These are phyloP conservation scores for Microdochium bolleyi DNA, from an alignment of 2,329 filamentous ascomycete genomes.

Conservation along the genomic window DNA sequence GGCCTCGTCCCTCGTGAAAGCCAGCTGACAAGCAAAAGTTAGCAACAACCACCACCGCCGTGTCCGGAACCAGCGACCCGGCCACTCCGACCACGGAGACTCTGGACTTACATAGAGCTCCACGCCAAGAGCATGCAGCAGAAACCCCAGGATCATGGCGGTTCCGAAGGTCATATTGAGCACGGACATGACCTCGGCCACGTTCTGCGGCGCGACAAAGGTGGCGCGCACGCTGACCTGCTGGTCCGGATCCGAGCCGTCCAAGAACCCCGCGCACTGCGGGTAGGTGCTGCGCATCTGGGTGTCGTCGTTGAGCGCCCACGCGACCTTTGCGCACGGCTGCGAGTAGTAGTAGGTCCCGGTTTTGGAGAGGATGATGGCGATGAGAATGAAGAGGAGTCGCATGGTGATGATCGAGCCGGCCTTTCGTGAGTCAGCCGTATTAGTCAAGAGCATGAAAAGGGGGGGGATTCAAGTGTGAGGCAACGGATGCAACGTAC, in stretches of 20 bases:
- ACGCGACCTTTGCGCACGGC: conserved; percentile 41
- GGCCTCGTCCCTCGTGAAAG: conserved; percentile 32
- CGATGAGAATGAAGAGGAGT: conserved; percentile 34
- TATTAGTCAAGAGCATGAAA: background rate
- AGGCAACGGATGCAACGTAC: background rate
- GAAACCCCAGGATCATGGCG: conserved; percentile 42
- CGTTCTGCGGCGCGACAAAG: conserved; percentile 13
- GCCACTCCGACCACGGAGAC: too few species aligned
- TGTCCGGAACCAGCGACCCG: too few species aligned
- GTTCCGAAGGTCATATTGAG: conserved; percentile 44
- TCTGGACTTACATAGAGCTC: conserved; percentile 37
- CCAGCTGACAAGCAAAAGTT: background rate
- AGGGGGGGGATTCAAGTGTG: background rate
- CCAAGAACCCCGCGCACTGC: conserved; percentile 30
- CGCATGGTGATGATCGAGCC: conserved; percentile 44
- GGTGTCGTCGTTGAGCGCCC: conserved; percentile 2
- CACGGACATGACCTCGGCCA: conserved; percentile 27
- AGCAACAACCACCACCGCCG: too few species aligned
- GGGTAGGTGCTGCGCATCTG: conserved; percentile 26
- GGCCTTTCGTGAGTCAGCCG: conserved; percentile 15
- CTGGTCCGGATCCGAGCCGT: conserved; percentile 11
- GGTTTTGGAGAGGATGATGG: conserved; percentile 23
- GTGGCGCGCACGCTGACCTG: conserved; percentile 22
- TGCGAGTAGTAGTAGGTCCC: conserved; percentile 16
- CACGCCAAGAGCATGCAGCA: conserved; percentile 38